Conservation (phyloP, 2,329 filamentous ascomycete genomes). For the Botrytis galanthina region DNA sequence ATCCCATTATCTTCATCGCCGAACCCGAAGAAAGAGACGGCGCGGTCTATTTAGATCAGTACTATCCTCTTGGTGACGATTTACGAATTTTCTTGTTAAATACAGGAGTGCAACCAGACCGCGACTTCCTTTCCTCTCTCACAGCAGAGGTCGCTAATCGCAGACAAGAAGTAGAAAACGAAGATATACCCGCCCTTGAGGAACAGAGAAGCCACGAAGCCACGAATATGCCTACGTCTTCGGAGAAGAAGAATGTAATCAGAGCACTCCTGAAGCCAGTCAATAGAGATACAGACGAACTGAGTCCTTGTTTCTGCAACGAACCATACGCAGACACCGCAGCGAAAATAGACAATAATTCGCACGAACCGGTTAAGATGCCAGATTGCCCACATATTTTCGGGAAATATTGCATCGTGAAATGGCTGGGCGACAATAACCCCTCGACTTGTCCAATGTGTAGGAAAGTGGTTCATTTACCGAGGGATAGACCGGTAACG, state of each 20-base stretch:
- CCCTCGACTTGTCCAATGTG: not conserved
- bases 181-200: not conserved
- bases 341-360: not conserved
- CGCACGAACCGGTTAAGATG: not conserved
- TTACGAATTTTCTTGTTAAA: not conserved
- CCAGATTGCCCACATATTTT: not conserved
- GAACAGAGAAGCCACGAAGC: not conserved
- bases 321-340: not conserved
- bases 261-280: not conserved
- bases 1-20: not conserved
- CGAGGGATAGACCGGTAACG: not conserved
- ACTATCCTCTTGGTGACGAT: not conserved
- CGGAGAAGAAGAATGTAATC: not conserved
- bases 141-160: not conserved
- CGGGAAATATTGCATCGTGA: not conserved
- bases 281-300: not conserved
- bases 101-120: not conserved
- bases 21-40: not conserved
- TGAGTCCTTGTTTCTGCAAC: not conserved
- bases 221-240: too few relatives aligned
- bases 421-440: not conserved
- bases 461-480: not conserved
- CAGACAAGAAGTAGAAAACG: not conserved
- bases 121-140: not conserved
- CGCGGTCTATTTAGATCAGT: rapidly evolving